These are phyloP conservation scores for Cutaneotrichosporon cutaneum DNA, from an alignment of 1,284 basidiomycete genomes.

Conservation along the genomic window DNA sequence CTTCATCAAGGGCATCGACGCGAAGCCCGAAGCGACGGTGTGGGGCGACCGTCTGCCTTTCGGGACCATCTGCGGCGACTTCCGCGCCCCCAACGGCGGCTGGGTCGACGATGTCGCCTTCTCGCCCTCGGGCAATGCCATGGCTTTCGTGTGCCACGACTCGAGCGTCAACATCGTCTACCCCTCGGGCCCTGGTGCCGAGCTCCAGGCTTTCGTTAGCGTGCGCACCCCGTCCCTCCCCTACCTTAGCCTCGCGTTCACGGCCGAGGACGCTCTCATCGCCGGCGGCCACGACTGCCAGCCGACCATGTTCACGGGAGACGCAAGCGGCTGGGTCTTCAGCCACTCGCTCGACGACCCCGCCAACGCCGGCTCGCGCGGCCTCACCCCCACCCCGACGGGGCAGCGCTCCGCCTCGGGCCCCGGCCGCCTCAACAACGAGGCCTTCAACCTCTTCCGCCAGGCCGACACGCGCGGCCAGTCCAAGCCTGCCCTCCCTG, in stretches of 20 bases:
- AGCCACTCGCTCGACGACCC: slow-evolving; percentile 79
- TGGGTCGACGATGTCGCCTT: slow-evolving; percentile 98
- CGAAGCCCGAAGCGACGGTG: slow-evolving; percentile 82
- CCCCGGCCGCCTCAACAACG: slow-evolving; percentile 80
- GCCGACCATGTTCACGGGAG: slow-evolving; percentile 79
- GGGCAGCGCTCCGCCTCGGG: slow-evolving; percentile 51
- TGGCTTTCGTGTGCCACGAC: slow-evolving; percentile 93
- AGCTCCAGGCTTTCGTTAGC: slow-evolving; percentile 60
- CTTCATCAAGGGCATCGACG: slow-evolving; percentile 98
- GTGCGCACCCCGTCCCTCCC: slow-evolving; percentile 77
- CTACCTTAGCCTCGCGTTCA: slow-evolving; percentile 78
- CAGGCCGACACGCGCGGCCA: slow-evolving; percentile 87
- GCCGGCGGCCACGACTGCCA: slow-evolving; percentile 98
- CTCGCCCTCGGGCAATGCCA: slow-evolving; percentile 86
- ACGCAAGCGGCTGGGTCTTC: slow-evolving; percentile 68
- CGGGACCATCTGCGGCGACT: slow-evolving; percentile 96
- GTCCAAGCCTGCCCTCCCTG: slow-evolving; percentile 47
- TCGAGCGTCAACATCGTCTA: slow-evolving; percentile 87
- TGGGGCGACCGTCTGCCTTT: slow-evolving; percentile 99
- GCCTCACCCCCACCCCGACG: slow-evolving; percentile 43
- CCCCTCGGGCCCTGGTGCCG: slow-evolving; percentile 62
- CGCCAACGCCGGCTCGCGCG: slow-evolving; percentile 38
- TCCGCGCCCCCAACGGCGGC: slow-evolving; percentile 78
- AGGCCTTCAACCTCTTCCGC: slow-evolving; percentile 93
- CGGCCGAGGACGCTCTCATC: slow-evolving; percentile 73